These are phyloP conservation scores for Lentinula sp. DNA, from an alignment of 768 basidiomycete species.

Conservation along the genomic window DNA sequence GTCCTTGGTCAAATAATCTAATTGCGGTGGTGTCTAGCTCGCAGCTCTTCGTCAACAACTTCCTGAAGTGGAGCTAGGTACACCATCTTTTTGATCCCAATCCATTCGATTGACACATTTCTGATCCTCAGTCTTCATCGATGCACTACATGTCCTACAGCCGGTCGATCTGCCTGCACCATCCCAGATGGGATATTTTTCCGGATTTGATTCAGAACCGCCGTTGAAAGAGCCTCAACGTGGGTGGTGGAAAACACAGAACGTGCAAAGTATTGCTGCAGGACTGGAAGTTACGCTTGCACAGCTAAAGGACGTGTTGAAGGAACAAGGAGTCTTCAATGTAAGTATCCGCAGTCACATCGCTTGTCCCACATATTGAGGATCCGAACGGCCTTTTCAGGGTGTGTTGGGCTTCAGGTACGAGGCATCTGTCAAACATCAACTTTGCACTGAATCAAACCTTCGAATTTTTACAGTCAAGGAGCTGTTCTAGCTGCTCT, in stretches of 20 bases:
- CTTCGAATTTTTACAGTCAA: conserved; percentile 39
- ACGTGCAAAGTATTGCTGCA: conserved; percentile 39
- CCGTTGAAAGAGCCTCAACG: conserved; percentile 41
- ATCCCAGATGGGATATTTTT: conserved; percentile 28
- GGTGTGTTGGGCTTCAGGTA: conserved; percentile 81
- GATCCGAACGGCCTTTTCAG: conserved; percentile 24
- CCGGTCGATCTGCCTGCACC: conserved; percentile 49
- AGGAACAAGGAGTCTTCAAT: conserved; percentile 53
- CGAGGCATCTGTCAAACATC: conserved; percentile 5
- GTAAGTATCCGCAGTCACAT: conserved; percentile 31
- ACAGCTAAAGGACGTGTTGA: conserved; percentile 50
- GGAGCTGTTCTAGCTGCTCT: conserved; percentile 74
- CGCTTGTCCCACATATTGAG: conserved; percentile 7
- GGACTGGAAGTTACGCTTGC: conserved; percentile 58
- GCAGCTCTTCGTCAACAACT: not conserved
- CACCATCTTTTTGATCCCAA: not conserved
- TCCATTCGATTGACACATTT: not conserved
- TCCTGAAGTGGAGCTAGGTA: not conserved
- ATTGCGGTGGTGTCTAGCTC: not conserved
- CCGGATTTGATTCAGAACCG: conserved; percentile 37
- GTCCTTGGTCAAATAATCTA: not conserved
- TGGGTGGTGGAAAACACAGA: conserved; percentile 66
- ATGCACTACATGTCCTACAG: conserved; percentile 62
- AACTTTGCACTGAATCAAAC: not conserved
- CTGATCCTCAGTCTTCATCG: conserved; percentile 56